Evolutionary conservation across 108 stramenopile species (phyloP).

Genomic region (Fragilaria radians): DNA sequence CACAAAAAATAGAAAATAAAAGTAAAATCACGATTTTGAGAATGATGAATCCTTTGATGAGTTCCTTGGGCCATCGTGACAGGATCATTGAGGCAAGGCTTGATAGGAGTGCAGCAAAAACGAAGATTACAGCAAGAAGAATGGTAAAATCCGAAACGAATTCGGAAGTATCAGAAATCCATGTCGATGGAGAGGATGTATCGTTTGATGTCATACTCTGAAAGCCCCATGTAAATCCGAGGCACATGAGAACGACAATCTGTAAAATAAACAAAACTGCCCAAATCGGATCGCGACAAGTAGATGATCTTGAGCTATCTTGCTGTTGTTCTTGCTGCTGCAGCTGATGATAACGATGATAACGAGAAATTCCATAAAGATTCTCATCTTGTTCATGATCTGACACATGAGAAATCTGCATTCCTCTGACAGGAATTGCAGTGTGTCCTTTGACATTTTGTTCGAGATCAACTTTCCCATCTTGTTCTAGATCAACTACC

Average conservation of each 20-base stretch:
- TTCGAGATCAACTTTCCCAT: too few relatives aligned
- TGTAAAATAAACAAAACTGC: conserved; percentile 1
- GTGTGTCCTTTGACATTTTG: too few relatives aligned
- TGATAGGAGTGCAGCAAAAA: not conserved
- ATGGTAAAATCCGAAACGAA: not conserved
- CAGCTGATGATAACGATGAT: too few relatives aligned
- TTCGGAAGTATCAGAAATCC: not conserved
- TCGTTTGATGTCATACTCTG: not conserved
- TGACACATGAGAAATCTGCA: too few relatives aligned
- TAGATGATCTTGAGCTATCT: too few relatives aligned
- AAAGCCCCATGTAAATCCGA: not conserved
- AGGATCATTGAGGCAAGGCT: conserved; percentile 1
- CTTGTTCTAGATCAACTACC: too few relatives aligned
- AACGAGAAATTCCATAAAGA: too few relatives aligned
- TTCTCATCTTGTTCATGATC: too few relatives aligned
- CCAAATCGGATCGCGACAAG: conserved; percentile 1
- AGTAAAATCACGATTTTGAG: conserved; percentile 6
- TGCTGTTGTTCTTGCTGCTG: too few relatives aligned
- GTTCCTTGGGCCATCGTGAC: not conserved
- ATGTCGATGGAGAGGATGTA: not conserved
- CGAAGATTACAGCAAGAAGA: not conserved
- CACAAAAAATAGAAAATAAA: conserved; percentile 8
- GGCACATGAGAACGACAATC: not conserved
- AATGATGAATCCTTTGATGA: conserved; percentile 10
- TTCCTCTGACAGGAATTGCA: too few relatives aligned